Base-by-base conservation (phyloP, 202 grass and related monocot species). In the Schoenoplectus tabernaemontani region DNA sequence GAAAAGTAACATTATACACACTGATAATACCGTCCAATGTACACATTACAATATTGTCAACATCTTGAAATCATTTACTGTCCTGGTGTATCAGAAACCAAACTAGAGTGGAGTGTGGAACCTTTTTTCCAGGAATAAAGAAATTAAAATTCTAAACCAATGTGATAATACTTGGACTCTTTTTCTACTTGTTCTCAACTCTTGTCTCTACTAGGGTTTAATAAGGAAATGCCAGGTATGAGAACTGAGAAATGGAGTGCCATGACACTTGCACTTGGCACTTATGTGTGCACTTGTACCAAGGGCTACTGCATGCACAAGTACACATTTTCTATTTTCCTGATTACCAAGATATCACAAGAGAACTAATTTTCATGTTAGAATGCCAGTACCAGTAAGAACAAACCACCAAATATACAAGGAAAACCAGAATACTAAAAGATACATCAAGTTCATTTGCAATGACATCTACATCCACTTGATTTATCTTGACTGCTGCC, bases 401-500 rank as follows among this genome's bases (percentile, higher is more conserved):
- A 78, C 4, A 36, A 33, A 20, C 0, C n/a, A 63, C 39, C 16
- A 26, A 10, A 78, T 82, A 69, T 13, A 20, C 37, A 46, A 59
- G 37, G 79, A 15, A 28, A 56, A 34, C 5, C 0, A 17, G 26
- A 0, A 72, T 32, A 65, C 60, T 12, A 80, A 56, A 68, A 82
- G 64, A 11, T 17, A 92, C 94, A 91, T 97, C 87, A 82, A 97
- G 91, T 37, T 93, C 94, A n/a, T 93, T 93, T 59, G 89, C 86
- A 8, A 97, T 97, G 37, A 97, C 91, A 64, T 97, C 94, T 76
- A 97, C 94, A 83, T 97, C 94, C 10, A 85, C 85, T 50, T 85
- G 91, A 84, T 97, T 97, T 82, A 93, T 97, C 84, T 88, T 97
- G 56, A 92, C 89, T 74, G 87, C 84, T 87, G 89, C 89, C 60